Evolutionary conservation across 768 basidiomycete species (phyloP), one percentile per base, ranked within the genome.

Genomic region (Crucibulum laeve): DNA sequence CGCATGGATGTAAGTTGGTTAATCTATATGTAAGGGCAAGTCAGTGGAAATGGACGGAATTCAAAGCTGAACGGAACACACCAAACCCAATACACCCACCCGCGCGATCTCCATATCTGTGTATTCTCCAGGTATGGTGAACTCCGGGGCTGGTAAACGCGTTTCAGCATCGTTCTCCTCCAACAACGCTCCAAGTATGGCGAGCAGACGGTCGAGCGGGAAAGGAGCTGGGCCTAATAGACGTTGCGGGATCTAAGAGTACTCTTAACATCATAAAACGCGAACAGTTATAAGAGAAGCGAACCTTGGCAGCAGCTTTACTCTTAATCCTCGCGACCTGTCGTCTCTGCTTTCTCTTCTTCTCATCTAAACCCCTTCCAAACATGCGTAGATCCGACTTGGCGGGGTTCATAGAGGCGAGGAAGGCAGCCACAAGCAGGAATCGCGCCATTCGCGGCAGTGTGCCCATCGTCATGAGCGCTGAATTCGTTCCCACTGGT

Each of bases 321-420:
- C 61, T 49, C 14, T 67, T 70, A n/a, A 53, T 53, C 26, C 58
- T 48, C 6, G 65, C 64, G 45, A 61, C 71, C 14, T 60, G 58
- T 6, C 57, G 66, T 21, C 71, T 67, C 49, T 78, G 72, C 60
- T 74, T 75, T 49, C 71, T 69, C 54, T 74, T 77, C 45, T 77
- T 78, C 57, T 87, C 87, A 42, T 84, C 82, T 21, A 77, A 46
- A 1, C 80, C 84, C 11, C 91, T 60, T 3, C 87, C 85, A 61
- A 96, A 91, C 77, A 95, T 83, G 26, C 87, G 70, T 49, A 90
- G 25, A 61, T 94, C 92, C 6, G 80, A 82, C 54, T 81, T 84
- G 0, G 82, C 61, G 2, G 92, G 91, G 54, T 95, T 96, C 32
- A 84, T 86, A 32, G 89, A 90, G 4, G 91, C 89, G 30, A 92